Evolutionary conservation across 495 filamentous ascomycete species (phyloP), one percentile per base, ranked within the genome.

Genomic region (Tuber melanosporum): DNA sequence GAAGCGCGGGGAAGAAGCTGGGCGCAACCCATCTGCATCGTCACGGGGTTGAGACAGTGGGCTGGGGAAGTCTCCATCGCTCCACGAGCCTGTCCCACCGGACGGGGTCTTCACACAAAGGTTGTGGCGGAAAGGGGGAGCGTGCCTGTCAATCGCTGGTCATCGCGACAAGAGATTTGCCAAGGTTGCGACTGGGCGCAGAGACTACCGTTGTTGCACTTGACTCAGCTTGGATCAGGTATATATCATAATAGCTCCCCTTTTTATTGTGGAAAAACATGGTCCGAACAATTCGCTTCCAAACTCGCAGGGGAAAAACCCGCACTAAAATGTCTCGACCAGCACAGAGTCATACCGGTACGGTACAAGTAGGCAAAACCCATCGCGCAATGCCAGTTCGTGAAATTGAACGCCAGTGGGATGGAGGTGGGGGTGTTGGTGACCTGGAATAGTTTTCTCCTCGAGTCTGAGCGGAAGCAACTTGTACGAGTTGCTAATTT

Each of bases 261-360:
- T 26, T 57, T 45, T 75, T 45, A 15, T 10, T 17, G 42, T 32
- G 32, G 19, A 14, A 47, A 39, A 72, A 17, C 22, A 4, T 62
- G 22, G 52, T 9, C 45, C 57, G 9, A 49, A 47, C 42, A 52
- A 22, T 75, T 71, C 47, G 47, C 66, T 74, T 42, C 42, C 22
- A 20, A 75, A 42, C 22, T 20, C 69, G 62, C 17, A 49, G 74
- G 44, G 45, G 43, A 75, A 32, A 44, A 71, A 32, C 74, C 41
- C 41, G 32, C 32, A 19, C 43, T 66, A 45, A 44, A 62, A 70
- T 75, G 42, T 75, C 26, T 36, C 44, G 43, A 15, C 17, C 32
- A 44, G 32, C 17, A 19, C 45, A 14, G 4, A 47, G 19, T 15
- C 44, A 45, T 32, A 32, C 32, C 32, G 32, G 32, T 32, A 32